A percentile compares a stretch with the other conserved stretches of the same genome.
These are phyloP conservation scores for Mrakia frigida DNA, from an alignment of 768 basidiomycete genomes.

Conservation along the genomic window DNA sequence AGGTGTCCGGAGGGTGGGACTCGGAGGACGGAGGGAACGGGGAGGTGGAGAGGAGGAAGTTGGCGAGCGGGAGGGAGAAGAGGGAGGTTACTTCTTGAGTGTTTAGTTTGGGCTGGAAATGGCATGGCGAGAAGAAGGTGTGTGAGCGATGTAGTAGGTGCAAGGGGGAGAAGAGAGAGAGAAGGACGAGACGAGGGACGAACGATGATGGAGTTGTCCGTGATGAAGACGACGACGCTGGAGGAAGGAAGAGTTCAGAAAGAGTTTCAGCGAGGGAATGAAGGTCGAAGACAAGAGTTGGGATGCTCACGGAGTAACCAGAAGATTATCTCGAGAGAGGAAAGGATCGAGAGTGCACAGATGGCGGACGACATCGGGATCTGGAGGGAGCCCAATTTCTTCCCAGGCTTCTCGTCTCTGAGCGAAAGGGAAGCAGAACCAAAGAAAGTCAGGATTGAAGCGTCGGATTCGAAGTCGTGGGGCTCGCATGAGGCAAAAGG, in stretches of 20 bases:
- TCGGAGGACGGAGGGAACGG: neutral
- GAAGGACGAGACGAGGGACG: neutral
- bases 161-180: neutral
- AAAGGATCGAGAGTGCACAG: constrained; percentile 1
- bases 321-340: constrained; percentile 7
- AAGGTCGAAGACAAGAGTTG: too few species aligned
- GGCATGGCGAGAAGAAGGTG: neutral
- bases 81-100: constrained; percentile 35
- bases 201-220: constrained; percentile 16
- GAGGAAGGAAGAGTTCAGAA: neutral
- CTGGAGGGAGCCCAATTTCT: constrained; percentile 19
- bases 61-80: constrained; percentile 37
- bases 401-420: constrained; percentile 27
- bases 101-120: constrained; percentile 38
- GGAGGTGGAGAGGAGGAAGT: constrained; percentile 33
- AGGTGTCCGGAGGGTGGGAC: neutral
- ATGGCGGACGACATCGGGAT: neutral
- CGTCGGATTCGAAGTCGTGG: too few species aligned
- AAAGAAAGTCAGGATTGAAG: neutral
- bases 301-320: constrained; percentile 8
- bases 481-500: neutral
- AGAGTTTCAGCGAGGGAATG: neutral
- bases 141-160: neutral
- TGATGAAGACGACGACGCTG: constrained; percentile 20
- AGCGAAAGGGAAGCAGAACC: neutral